Evolutionary conservation across 2,329 filamentous ascomycete species (phyloP).

Genomic region (Periglandula ipomoeae): DNA sequence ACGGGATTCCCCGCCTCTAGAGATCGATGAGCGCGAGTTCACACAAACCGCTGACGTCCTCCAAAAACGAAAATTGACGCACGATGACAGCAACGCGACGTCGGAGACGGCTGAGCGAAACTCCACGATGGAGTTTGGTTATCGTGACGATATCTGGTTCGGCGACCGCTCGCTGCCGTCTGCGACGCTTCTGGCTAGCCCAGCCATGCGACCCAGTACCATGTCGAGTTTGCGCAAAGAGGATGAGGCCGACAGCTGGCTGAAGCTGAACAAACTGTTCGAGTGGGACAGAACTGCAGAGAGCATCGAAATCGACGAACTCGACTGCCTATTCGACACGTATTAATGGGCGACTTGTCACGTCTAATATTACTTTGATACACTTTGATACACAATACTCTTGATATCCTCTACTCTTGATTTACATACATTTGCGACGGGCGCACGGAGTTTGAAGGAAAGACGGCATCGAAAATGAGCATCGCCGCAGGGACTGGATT

Average conservation of each 20-base stretch:
- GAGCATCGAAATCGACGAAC: conserved; percentile 83
- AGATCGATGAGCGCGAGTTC: conserved; percentile 94
- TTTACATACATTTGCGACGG: conserved; percentile 10
- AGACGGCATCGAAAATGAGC: background rate
- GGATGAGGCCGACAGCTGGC: conserved; percentile 29
- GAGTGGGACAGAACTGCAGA: conserved; percentile 69
- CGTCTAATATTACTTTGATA: conserved; percentile 5
- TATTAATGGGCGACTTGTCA: conserved; percentile 37
- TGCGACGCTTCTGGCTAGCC: conserved; percentile 42
- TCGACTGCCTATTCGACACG: conserved; percentile 76
- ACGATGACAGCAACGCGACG: conserved; percentile 25
- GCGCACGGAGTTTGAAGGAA: conserved; percentile 12
- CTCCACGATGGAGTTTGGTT: conserved; percentile 23
- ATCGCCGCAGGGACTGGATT: background rate
- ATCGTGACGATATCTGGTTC: conserved; percentile 44
- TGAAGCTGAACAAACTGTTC: conserved; percentile 31
- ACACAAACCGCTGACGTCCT: conserved; percentile 88
- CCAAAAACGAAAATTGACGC: conserved; percentile 51
- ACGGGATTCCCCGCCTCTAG: conserved; percentile 77
- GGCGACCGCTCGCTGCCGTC: conserved; percentile 28
- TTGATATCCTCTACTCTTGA: conserved; percentile 2
- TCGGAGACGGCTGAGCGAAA: conserved; percentile 22
- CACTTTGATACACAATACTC: too few relatives aligned
- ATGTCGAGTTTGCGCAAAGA: conserved; percentile 24
- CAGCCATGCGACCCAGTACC: conserved; percentile 36